Conservation (phyloP, 176 grass and related monocot species). For the Urochloa ruziziensis region DNA sequence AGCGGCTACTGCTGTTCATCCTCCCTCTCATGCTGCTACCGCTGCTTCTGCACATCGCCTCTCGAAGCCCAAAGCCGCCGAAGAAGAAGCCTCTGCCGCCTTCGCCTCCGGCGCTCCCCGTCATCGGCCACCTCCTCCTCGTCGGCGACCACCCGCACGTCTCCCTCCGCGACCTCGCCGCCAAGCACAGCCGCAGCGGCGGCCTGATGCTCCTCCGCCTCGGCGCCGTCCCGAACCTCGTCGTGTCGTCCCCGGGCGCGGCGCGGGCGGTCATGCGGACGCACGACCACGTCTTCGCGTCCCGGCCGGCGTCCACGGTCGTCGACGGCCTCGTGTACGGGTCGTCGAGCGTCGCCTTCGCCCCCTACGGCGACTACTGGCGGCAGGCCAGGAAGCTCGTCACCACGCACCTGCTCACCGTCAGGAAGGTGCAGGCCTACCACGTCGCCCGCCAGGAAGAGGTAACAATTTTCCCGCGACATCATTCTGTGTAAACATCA, state of each 20-base stretch:
- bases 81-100: neutral
- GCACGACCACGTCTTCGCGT: conserved; percentile 58
- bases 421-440: neutral
- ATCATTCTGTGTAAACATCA: too few species aligned
- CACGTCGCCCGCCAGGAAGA: neutral
- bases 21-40: neutral
- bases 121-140: conserved; percentile 46
- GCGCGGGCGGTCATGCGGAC: conserved; percentile 37
- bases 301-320: conserved; percentile 25
- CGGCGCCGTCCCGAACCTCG: conserved; percentile 33
- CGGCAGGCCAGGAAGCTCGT: conserved; percentile 19
- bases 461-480: too few species aligned
- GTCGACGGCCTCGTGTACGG: conserved; percentile 24
- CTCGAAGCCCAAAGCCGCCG: neutral
- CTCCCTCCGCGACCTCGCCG: conserved; percentile 25
- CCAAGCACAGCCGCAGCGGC: neutral
- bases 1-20: neutral
- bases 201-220: conserved; percentile 52
- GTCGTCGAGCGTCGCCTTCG: conserved; percentile 26
- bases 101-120: conserved; percentile 29
- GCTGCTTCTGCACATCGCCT: neutral
- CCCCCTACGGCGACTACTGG: conserved; percentile 38
- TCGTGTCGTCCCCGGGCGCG: conserved; percentile 40
- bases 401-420: neutral
- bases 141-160: conserved; percentile 33